phyloP scores from a whole-genome alignment of 176 grass and related monocot species.

The Eremochloa ophiuroides region DNA sequence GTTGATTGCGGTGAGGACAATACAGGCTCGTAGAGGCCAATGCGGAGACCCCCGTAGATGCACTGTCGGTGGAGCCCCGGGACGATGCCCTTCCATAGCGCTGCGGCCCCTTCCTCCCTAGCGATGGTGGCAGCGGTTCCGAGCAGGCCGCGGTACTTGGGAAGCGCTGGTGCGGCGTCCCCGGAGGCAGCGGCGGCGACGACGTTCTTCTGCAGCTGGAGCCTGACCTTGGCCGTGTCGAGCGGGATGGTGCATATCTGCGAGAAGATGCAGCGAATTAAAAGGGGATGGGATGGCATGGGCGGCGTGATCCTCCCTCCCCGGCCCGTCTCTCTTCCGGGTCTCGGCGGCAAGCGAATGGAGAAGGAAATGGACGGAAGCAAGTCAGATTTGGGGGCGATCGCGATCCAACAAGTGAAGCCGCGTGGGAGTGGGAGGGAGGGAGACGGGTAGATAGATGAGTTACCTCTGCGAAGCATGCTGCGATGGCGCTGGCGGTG shows the following conservation, averaged over 20 bases:
- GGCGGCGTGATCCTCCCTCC: not conserved
- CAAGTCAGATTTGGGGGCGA: not conserved
- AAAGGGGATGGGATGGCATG: not conserved
- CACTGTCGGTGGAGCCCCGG: constrained; percentile 89
- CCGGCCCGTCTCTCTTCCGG: too few species aligned
- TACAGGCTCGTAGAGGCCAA: constrained; percentile 80
- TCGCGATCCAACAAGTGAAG: not conserved
- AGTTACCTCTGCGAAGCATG: constrained; percentile 85
- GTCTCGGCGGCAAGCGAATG: not conserved
- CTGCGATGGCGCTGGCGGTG: constrained; percentile 91
- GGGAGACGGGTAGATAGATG: not conserved
- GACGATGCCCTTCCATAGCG: constrained; percentile 92
- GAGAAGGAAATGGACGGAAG: not conserved
- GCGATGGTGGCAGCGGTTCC: constrained; percentile 85
- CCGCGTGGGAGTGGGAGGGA: not conserved
- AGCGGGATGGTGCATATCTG: constrained; percentile 84
- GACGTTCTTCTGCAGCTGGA: constrained; percentile 85
- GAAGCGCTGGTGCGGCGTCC: not conserved
- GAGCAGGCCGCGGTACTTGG: constrained; percentile 80
- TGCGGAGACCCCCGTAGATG: constrained; percentile 86
- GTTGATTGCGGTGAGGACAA: not conserved
- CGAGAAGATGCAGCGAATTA: not conserved
- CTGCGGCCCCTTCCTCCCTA: constrained; percentile 65
- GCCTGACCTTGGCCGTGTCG: constrained; percentile 94
- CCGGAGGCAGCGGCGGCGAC: not conserved